Evolutionary conservation across 2,329 filamentous ascomycete genomes (phyloP).

Genomic region (Clonostachys chloroleuca): DNA sequence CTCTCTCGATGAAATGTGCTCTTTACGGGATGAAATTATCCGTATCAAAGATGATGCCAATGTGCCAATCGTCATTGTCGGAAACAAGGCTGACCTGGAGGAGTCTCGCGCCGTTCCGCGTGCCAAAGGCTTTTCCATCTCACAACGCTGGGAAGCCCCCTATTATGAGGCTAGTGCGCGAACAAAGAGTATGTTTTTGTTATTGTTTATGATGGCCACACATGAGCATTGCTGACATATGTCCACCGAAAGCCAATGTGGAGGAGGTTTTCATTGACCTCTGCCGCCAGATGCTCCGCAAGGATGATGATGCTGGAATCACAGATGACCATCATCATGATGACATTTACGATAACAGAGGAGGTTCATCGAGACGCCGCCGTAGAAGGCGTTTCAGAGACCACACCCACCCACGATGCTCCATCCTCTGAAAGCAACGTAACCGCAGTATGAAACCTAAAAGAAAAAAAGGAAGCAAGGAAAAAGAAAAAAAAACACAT

Average conservation of each 20-base stretch:
- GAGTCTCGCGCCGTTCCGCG: constrained; percentile 77
- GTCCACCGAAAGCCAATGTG: constrained; percentile 61
- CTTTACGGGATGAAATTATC: constrained; percentile 83
- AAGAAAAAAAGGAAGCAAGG: no score
- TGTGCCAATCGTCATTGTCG: constrained; percentile 83
- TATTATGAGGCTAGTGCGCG: constrained; percentile 90
- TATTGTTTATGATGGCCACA: neutral
- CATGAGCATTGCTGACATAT: neutral
- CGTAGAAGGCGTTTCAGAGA: constrained; percentile 21
- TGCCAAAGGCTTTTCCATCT: constrained; percentile 75
- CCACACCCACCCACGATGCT: constrained; percentile 29
- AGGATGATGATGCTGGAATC: constrained; percentile 50
- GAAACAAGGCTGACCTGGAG: constrained; percentile 88
- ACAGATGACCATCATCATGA: constrained; percentile 27
- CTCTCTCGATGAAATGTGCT: constrained; percentile 76
- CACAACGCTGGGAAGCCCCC: constrained; percentile 83
- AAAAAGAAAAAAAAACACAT: no score
- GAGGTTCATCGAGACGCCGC: constrained; percentile 16
- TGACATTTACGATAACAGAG: constrained; percentile 17
- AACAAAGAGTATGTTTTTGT: constrained; percentile 54
- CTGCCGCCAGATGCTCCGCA: constrained; percentile 76
- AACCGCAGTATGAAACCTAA: no score
- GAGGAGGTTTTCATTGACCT: constrained; percentile 87
- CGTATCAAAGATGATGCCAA: constrained; percentile 86
- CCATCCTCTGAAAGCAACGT: constrained; percentile 30